A percentile compares a stretch with the other conserved stretches of the same genome.
Evolutionary conservation across 2,329 filamentous ascomycete genomes (phyloP).

Genomic region (Malbranchea zuffiana): DNA sequence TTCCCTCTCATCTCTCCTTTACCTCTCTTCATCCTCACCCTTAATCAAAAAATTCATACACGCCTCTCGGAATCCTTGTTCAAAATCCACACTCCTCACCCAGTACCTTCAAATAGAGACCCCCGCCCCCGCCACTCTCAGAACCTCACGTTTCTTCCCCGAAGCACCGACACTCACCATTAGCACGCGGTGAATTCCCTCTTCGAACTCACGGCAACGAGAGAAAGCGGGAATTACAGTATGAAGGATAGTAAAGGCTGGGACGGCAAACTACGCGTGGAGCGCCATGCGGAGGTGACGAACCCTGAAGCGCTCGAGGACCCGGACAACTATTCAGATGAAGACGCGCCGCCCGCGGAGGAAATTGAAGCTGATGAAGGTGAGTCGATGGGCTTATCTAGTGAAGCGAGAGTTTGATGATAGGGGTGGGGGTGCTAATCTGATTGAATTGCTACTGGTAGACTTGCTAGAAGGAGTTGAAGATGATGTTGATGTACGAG

Average conservation of each 20-base stretch:
- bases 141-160: too few species aligned
- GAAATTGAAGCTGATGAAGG: slow-evolving; percentile 74
- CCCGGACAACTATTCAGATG: slow-evolving; percentile 75
- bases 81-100: too few species aligned
- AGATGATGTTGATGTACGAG: slow-evolving; percentile 40
- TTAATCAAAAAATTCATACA: too few species aligned
- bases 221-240: too few species aligned
- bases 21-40: too few species aligned
- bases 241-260: slow-evolving; percentile 37
- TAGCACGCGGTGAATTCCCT: too few species aligned
- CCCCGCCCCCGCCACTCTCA: too few species aligned
- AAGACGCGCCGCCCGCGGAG: slow-evolving; percentile 55
- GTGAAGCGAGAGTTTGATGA: background rate
- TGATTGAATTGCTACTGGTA: slow-evolving; percentile 17
- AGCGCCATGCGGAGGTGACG: slow-evolving; percentile 55
- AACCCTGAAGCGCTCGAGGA: slow-evolving; percentile 79
- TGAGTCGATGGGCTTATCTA: slow-evolving; percentile 24
- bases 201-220: too few species aligned
- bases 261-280: slow-evolving; percentile 45
- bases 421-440: slow-evolving; percentile 1
- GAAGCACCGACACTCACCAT: too few species aligned
- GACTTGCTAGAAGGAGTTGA: slow-evolving; percentile 51
- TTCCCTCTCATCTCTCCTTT: too few species aligned
- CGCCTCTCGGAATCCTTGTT: too few species aligned
- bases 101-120: too few species aligned